Base-by-base conservation (phyloP, 2,329 filamentous ascomycete species). In the Chaetothyriales sp. region DNA sequence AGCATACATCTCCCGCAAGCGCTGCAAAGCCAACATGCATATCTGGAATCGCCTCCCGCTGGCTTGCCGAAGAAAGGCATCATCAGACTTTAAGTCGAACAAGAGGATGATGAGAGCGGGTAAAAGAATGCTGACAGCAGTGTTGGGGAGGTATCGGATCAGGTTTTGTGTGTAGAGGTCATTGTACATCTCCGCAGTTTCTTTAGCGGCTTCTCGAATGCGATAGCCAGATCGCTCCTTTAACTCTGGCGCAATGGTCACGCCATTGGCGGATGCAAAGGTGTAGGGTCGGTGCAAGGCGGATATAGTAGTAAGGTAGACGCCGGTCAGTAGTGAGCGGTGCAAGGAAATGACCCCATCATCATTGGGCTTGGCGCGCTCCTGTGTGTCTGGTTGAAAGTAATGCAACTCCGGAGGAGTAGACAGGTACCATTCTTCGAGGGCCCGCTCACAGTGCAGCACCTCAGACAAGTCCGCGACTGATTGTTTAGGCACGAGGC, bases 71-170 rank as follows among this genome's bases (percentile, higher is more conserved):
- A 84, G 82, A 51, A 81, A 78, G 15, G 81, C 78, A 50, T 86
- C 80, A 4, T 82, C 83, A 33, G 86, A 87, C 66, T 94, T 94
- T 76, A 95, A 90, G 65, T 95, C 88, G 6, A 95, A 77, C 18
- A 95, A 77, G 64, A 95, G 89, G 51, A 94, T 94, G 60, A 95
- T 94, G 71, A 95, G 90, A 18, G 89, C 89, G 0, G 89, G 89
- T 1, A 95, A 77, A 4, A 95, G 81, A 43, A 94, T 88, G 0
- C 89, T 95, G 8, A 95, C 89, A 43, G 89, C 89, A 0, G 88
- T 90, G 0, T 89, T 95, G 1, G 89, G 89, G 7, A 95, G 77
- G 62, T 81, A 94, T 52, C 77, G 79, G 56, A 90, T 88, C 10
- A 95, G 75, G 47, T 83, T 78, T 46, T 83, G 72, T 37, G 77